These are phyloP conservation scores for Ensete ventricosum DNA, from an alignment of 176 grass and related monocot genomes.

Conservation along the genomic window DNA sequence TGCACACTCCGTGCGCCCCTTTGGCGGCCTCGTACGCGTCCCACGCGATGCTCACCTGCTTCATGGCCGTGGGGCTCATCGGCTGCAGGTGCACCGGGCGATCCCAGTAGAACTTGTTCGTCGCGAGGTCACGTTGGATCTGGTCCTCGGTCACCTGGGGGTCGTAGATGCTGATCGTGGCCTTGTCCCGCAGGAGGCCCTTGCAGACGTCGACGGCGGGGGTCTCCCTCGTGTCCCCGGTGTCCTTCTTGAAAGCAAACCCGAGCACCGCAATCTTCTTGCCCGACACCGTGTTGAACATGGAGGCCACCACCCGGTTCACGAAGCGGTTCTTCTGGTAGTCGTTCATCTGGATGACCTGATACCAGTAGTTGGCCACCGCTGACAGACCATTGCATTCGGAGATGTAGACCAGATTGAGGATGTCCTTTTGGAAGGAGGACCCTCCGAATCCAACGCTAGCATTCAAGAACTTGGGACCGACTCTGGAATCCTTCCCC, in stretches of 20 bases:
- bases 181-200: slow-evolving; percentile 43
- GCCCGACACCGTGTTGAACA: too few species aligned
- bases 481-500: too few species aligned
- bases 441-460: too few species aligned
- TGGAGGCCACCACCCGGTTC: too few species aligned
- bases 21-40: neutral
- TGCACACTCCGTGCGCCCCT: slow-evolving; percentile 17
- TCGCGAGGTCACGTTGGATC: too few species aligned
- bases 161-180: slow-evolving; percentile 48
- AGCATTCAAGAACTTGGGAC: too few species aligned
- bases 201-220: slow-evolving; percentile 40
- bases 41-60: slow-evolving; percentile 39
- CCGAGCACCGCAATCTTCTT: too few species aligned
- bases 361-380: slow-evolving; percentile 43
- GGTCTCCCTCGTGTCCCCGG: too few species aligned
- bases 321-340: slow-evolving; percentile 18
- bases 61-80: slow-evolving; percentile 34
- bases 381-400: slow-evolving; percentile 47
- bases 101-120: neutral
- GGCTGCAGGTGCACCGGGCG: slow-evolving; percentile 45
- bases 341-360: slow-evolving; percentile 47
- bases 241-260: too few species aligned
- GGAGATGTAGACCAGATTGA: slow-evolving; percentile 18
- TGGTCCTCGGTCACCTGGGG: slow-evolving; percentile 19
- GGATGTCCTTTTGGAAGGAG: too few species aligned